Evolutionary conservation across 805 yeast species (phyloP), one percentile per base, ranked within the genome.

Genomic region (Ascoidea asiatica): DNA sequence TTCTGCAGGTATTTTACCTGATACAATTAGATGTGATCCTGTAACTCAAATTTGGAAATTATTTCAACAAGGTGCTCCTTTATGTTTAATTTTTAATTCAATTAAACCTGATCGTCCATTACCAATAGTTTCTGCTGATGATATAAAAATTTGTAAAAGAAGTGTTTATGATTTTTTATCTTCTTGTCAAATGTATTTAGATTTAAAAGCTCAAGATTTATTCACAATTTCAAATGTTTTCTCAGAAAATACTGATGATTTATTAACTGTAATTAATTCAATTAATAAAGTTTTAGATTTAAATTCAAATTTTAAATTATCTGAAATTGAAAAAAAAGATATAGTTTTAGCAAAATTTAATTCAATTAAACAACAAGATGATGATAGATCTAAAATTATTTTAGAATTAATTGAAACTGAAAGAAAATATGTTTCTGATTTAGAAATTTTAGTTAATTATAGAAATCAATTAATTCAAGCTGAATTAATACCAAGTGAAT

Each of bases 221-320:
- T 89, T 92, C 63, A 86, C 95, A 23, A 83, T 92, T 40, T 82
- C 95, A 17, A 84, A 86, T 60, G 95, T 88, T 1, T 90, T 87
- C 55, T 74, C 87, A 39, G 89, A 85, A 52, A 79, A 77, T 48
- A 81, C 95, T 4, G 75, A 79, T 47, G 94, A 82, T 54, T 65
- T 92, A 35, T 59, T 88, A 39, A 80, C 78, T 56, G 86, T 89
- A 19, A 67, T 89, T 29, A 72, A 72, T 37, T 89, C 88, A 0
- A 83, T 90, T 15, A 73, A 73, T 42, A 66, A 75, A 40, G 74
- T 89, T 15, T 67, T 81, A 44, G 75, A 78, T 50, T 56, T 74
- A 37, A 73, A 72, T 21, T 72, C 77, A 5, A 61, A 61, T 15
- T 56, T 64, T 33, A 64, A 43, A 4, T 38, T 49, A 17, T 43